Evolutionary conservation across 768 basidiomycete species (phyloP), one percentile per base, ranked within the genome.

Genomic region (Boletellus ananas): DNA sequence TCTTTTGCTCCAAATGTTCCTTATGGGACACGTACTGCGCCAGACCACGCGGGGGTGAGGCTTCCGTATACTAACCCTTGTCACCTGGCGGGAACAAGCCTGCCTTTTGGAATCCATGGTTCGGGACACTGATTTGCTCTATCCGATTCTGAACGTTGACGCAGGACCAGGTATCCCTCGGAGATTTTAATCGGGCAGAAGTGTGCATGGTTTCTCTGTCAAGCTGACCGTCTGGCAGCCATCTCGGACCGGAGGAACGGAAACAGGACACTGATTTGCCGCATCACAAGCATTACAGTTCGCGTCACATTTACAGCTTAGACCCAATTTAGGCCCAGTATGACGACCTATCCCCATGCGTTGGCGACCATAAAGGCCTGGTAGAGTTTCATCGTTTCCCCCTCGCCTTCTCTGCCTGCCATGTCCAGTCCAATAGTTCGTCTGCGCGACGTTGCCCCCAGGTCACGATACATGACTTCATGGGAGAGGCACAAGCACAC

Each of bases 401-500:
- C 40, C 9, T 34, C 50, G 14, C 37, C 29, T 38, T 44, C 20
- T 29, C 16, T 37, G 6, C 10, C 49, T 18, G 10, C 20, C 45
- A 68, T 70, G 66, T 36, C 66, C 14, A 49, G 46, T 35, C 58
- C 56, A 11, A 55, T 65, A 39, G 58, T 77, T 29, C 66, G 73
- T 52, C 68, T 76, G 37, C 63, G 73, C 29, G 78, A 83, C 48
- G 44, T 82, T 34, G 57, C 60, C 34, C 59, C 64, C 39, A 76
- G 70, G 23, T 64, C 71, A 27, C 57, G 62, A 25, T 58, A 74
- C 46, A 71, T 82, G 58, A 58, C 60, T 9, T 55, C 62, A 29
- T 84, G 81, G 81, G 83, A 84, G 56, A 75, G 60, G 52, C 56
- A 69, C 56, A 70, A 77, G 47, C 72, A 78, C 52, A 69, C 50